Evolutionary conservation across 352 stramenopile species (phyloP), one percentile per base, ranked within the genome.

Genomic region (Phytophthora pinifolia): DNA sequence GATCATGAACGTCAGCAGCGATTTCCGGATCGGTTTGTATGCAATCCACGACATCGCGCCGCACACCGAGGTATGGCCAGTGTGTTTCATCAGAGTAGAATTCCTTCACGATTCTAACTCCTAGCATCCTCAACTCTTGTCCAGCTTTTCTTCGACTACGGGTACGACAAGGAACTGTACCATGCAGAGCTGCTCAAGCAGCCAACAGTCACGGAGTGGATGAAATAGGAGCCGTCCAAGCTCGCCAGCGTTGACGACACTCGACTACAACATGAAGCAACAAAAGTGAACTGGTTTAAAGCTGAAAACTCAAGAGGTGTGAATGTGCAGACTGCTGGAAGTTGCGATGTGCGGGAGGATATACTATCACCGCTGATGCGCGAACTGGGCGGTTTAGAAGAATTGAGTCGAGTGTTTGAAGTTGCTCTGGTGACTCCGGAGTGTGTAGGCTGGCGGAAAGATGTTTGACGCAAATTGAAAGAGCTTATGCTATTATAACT

Each of bases 11-110:
- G 83, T 98, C 6, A 96, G 96, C 59, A 96, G 93, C 29, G 88
- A 98, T 67, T 88, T 89, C 46, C 79, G 88, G 25, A 97, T 99
- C 54, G 92, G 86, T 6, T 83, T 99, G 30, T 99, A 92, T 76
- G 94, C 96, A 13, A 72, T 82, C 5, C 67, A 86, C 34, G 82
- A 97, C 58, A 96, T 99, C 63, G 67, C 79, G 33, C 65, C 86
- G 3, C 76, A 98, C 54, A 83, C 88, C 1, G 86, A 96, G 83
- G 78, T 94, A 54, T 7, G 25, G 5, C 8, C 25, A 29, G 5
- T 29, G 5, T 29, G 25, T 1, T 29, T 29, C 25, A 9, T 62
- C 31, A 49, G 22, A n/a, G 22, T 13, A n/a, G 29, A 17, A 25
- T 8, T 3, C 13, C 12, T 14, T 45, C 10, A 43, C 9, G 22